A percentile compares a stretch with the other conserved stretches of the same genome.
These are phyloP conservation scores for Xylariaceae sp. DNA, from an alignment of 2,329 filamentous ascomycete genomes.

Conservation along the genomic window DNA sequence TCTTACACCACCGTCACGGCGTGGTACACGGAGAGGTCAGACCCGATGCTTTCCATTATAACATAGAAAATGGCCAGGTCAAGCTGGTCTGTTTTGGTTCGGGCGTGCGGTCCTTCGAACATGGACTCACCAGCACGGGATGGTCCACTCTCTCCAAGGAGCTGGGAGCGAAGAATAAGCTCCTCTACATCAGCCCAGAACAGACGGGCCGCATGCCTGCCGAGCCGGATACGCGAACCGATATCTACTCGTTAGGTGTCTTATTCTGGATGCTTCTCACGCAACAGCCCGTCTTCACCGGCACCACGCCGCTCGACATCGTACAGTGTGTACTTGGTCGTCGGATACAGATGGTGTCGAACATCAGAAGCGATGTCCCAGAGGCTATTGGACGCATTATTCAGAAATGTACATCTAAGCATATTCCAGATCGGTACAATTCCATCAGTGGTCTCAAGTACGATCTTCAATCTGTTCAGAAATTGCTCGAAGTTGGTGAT, in stretches of 20 bases:
- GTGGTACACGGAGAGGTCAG: constrained; percentile 88
- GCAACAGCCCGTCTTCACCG: constrained; percentile 74
- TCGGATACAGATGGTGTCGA: constrained; percentile 70
- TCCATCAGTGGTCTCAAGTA: constrained; percentile 80
- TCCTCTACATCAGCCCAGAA: constrained; percentile 89
- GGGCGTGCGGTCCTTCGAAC: constrained; percentile 81
- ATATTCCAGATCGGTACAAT: constrained; percentile 81
- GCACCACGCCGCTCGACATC: constrained; percentile 76
- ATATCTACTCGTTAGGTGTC: constrained; percentile 88
- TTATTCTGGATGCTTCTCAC: constrained; percentile 83
- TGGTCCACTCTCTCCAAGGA: constrained; percentile 83
- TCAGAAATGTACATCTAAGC: constrained; percentile 87
- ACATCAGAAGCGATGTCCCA: constrained; percentile 74
- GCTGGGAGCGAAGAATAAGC: constrained; percentile 78
- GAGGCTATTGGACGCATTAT: constrained; percentile 78
- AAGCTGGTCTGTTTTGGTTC: constrained; percentile 82
- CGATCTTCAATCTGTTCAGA: constrained; percentile 70
- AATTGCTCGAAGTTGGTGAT: constrained; percentile 71
- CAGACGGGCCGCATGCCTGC: constrained; percentile 90
- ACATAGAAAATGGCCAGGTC: constrained; percentile 62
- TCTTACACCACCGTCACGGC: constrained; percentile 82
- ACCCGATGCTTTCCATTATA: constrained; percentile 87
- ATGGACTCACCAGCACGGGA: constrained; percentile 77
- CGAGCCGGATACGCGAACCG: constrained; percentile 85
- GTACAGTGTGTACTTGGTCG: constrained; percentile 83